Evolutionary conservation across 2,329 filamentous ascomycete species (phyloP).

Genomic region (Myriosclerotinia duriaeana): DNA sequence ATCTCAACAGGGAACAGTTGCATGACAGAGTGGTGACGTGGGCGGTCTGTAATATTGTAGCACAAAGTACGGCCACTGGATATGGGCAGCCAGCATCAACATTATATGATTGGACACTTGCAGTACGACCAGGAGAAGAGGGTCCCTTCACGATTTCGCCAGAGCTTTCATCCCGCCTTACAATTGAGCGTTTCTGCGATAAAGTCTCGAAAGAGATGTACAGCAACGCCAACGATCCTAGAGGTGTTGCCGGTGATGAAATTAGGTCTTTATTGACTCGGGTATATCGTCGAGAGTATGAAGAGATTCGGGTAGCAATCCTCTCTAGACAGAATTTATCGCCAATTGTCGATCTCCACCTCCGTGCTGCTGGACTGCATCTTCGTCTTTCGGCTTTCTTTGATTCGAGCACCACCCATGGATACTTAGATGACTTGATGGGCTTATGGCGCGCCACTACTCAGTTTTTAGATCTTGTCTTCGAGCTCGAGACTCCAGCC

Average conservation of each 20-base stretch:
- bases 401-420: slow-evolving; percentile 69
- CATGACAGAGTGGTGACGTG: slow-evolving; percentile 77
- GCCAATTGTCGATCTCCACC: slow-evolving; percentile 61
- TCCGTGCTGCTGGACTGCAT: slow-evolving; percentile 72
- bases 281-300: slow-evolving; percentile 64
- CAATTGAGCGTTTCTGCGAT: slow-evolving; percentile 73
- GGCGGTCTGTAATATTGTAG: slow-evolving; percentile 83
- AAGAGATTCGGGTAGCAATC: slow-evolving; percentile 61
- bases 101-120: slow-evolving; percentile 73
- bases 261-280: slow-evolving; percentile 65
- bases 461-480: slow-evolving; percentile 61
- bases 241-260: slow-evolving; percentile 67
- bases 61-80: slow-evolving; percentile 77
- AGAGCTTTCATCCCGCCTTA: slow-evolving; percentile 66
- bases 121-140: slow-evolving; percentile 58
- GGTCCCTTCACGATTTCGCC: slow-evolving; percentile 58
- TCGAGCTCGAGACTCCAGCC: slow-evolving; percentile 54
- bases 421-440: slow-evolving; percentile 73
- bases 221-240: slow-evolving; percentile 71
- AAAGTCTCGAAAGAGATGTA: slow-evolving; percentile 79
- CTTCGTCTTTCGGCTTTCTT: slow-evolving; percentile 79
- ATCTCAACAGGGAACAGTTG: slow-evolving; percentile 75
- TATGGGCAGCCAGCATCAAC: slow-evolving; percentile 80
- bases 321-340: slow-evolving; percentile 56
- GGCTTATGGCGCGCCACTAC: slow-evolving; percentile 72